These are phyloP conservation scores for Heterobasidion irregulare DNA, from an alignment of 1,284 basidiomycete genomes.

Conservation along the genomic window DNA sequence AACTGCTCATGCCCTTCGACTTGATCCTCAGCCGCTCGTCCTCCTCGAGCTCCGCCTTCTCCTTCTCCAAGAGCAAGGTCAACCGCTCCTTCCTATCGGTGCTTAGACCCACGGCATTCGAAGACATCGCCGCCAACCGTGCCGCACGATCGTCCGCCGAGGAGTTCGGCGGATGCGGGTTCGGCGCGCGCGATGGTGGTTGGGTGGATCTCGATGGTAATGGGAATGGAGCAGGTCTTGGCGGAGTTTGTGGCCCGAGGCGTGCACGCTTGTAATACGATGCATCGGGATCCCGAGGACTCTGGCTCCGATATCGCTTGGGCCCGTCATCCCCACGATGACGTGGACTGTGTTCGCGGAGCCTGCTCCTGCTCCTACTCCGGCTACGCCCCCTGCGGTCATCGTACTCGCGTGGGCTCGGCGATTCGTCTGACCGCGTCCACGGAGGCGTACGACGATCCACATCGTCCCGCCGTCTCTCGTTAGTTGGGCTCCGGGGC, in stretches of 20 bases:
- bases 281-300: constrained; percentile 15
- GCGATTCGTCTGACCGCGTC: constrained; percentile 14
- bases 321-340: constrained; percentile 15
- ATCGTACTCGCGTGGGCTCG: constrained; percentile 2
- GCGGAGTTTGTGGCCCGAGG: constrained; percentile 25
- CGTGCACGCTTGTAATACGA: constrained; percentile 31
- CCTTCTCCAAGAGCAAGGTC: constrained; percentile 52
- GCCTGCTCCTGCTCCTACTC: constrained; percentile 15
- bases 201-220: constrained; percentile 13
- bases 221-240: constrained; percentile 17
- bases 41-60: constrained; percentile 61
- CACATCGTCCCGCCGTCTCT: constrained; percentile 7
- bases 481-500: constrained; percentile 8
- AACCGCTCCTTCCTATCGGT: constrained; percentile 64
- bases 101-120: constrained; percentile 58
- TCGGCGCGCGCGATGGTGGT: constrained; percentile 10
- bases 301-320: constrained; percentile 38
- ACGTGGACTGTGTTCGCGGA: constrained; percentile 14
- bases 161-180: constrained; percentile 6
- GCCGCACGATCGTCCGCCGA: constrained; percentile 59
- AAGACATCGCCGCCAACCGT: constrained; percentile 80
- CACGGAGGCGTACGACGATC: constrained; percentile 6
- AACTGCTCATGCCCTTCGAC: constrained; percentile 65
- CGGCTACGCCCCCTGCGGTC: constrained; percentile 17
- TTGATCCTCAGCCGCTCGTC: constrained; percentile 55